These are phyloP conservation scores for Backusella liffmaniae DNA, from an alignment of 192 early-diverging fungal species.

Conservation along the genomic window DNA sequence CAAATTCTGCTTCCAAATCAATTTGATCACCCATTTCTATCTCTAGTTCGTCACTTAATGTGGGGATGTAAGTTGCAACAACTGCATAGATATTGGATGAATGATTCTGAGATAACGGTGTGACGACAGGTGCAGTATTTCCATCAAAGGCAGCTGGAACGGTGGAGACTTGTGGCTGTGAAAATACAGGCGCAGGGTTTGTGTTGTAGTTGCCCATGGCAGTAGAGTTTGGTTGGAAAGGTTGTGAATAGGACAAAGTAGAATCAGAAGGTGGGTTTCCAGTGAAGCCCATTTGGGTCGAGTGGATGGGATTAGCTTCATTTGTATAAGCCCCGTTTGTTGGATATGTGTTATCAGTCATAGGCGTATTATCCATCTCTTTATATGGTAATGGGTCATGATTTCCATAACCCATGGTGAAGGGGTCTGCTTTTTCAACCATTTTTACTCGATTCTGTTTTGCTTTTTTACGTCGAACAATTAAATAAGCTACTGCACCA, in stretches of 20 bases:
- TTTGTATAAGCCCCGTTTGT: background rate
- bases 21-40: slow-evolving; percentile 53
- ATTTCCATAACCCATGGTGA: slow-evolving; percentile 33
- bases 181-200: background rate
- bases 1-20: slow-evolving; percentile 50
- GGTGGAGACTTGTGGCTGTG: background rate
- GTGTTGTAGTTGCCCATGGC: background rate
- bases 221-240: background rate
- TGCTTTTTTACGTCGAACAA: slow-evolving; percentile 14
- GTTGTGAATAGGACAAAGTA: background rate
- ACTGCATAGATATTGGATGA: slow-evolving; percentile 46
- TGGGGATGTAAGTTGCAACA: slow-evolving; percentile 48
- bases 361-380: background rate
- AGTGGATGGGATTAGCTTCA: background rate
- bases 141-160: background rate
- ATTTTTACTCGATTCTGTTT: background rate
- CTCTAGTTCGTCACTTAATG: slow-evolving; percentile 56
- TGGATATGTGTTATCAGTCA: background rate
- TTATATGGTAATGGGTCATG: slow-evolving; percentile 5
- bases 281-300: background rate
- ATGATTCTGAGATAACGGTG: slow-evolving; percentile 23
- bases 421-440: slow-evolving; percentile 13
- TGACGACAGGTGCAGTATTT: background rate
- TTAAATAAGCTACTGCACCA: slow-evolving; percentile 22
- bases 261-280: background rate